Evolutionary conservation across 176 grass and related monocot species (phyloP).

Genomic region (Alopecurus myosuroides): DNA sequence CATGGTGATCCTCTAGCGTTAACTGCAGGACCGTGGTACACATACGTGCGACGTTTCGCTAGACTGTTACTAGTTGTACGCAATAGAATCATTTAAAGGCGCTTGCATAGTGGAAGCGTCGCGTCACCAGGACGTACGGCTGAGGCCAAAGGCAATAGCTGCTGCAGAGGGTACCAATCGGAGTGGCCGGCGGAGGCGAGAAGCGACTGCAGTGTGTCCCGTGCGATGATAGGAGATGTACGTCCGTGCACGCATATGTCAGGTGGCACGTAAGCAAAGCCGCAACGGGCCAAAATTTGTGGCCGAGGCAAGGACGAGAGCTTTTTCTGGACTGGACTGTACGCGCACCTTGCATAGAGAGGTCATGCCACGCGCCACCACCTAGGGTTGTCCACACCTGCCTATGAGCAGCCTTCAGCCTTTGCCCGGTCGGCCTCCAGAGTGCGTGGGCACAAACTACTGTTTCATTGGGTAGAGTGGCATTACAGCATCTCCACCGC

Average conservation of each 20-base stretch:
- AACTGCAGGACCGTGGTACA: too few relatives aligned
- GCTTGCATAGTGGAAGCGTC: conserved; percentile 1
- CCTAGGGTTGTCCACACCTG: neutral
- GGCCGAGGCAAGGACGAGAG: too few relatives aligned
- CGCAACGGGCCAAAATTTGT: neutral
- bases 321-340: too few relatives aligned
- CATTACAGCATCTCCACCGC: too few relatives aligned
- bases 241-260: neutral
- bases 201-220: neutral
- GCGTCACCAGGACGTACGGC: neutral
- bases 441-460: neutral
- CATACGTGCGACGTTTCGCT: neutral
- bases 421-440: neutral
- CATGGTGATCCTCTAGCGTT: too few relatives aligned
- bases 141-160: neutral
- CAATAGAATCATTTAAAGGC: neutral
- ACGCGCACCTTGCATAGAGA: too few relatives aligned
- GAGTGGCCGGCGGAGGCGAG: neutral
- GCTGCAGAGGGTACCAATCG: neutral
- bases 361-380: too few relatives aligned
- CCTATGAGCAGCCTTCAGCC: neutral
- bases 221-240: neutral
- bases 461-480: neutral
- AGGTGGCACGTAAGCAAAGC: neutral
- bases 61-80: too few relatives aligned